Conservation (phyloP, 257 asterid species). For the Solanum tarapatanum region DNA sequence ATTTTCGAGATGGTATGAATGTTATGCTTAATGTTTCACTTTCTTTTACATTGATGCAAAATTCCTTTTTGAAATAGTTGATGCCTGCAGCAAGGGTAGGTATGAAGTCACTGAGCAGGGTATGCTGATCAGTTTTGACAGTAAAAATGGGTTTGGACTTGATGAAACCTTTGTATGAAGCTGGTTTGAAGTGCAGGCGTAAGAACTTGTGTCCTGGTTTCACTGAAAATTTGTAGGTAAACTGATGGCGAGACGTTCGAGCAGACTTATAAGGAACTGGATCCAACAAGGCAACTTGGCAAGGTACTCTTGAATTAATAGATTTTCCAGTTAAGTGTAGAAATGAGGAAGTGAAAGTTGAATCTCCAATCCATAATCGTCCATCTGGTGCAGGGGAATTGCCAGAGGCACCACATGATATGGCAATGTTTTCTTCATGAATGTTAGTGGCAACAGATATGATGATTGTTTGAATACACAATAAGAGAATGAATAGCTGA, state of each 20-base stretch:
- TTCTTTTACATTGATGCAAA: slow-evolving; percentile 27
- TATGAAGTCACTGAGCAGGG: slow-evolving; percentile 19
- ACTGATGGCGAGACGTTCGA: slow-evolving; percentile 14
- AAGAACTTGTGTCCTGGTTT: slow-evolving; percentile 17
- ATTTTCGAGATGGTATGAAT: slow-evolving; percentile 24
- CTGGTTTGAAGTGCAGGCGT: slow-evolving; percentile 23
- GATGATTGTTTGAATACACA: background rate
- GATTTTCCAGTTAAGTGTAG: slow-evolving; percentile 31
- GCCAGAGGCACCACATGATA: slow-evolving; percentile 49
- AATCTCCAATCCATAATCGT: slow-evolving; percentile 45
- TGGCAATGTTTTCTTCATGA: slow-evolving; percentile 9
- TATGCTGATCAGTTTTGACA: slow-evolving; percentile 14
- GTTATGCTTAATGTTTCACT: slow-evolving; percentile 19
- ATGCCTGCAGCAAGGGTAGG: slow-evolving; percentile 17
- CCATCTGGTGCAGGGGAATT: slow-evolving; percentile 23
- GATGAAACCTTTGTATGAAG: slow-evolving; percentile 15
- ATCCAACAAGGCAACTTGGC: background rate
- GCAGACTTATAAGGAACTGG: slow-evolving; percentile 14
- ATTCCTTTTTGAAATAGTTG: slow-evolving; percentile 30
- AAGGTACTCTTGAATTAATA: slow-evolving; percentile 16
- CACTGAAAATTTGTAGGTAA: slow-evolving; percentile 11
- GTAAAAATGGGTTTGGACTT: slow-evolving; percentile 14
- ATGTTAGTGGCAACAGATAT: slow-evolving; percentile 8
- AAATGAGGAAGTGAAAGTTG: slow-evolving; percentile 8
- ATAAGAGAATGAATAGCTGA: background rate